Evolutionary conservation across 306 rosid genomes (phyloP).

Genomic region (Cicer arietinum): DNA sequence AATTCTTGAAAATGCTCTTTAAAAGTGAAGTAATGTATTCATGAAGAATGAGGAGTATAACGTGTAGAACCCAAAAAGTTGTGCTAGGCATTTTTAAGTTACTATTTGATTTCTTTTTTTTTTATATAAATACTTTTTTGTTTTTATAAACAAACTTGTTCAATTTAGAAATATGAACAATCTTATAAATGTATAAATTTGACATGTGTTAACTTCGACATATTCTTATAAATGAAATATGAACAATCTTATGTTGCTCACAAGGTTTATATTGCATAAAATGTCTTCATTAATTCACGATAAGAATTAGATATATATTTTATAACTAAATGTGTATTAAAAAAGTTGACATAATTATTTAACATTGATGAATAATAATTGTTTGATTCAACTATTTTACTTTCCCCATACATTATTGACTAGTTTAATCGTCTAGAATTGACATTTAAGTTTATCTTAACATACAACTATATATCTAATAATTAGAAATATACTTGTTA

Average conservation of each 20-base stretch:
- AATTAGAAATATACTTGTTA: too few relatives aligned
- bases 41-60: background rate
- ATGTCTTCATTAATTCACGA: background rate
- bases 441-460: conserved; percentile 19
- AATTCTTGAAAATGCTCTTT: conserved; percentile 22
- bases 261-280: background rate
- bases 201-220: too few relatives aligned
- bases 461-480: background rate
- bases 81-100: conserved; percentile 1
- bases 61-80: background rate
- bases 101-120: background rate
- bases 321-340: background rate
- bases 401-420: background rate
- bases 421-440: background rate
- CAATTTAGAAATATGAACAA: too few relatives aligned
- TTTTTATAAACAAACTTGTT: background rate
- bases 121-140: background rate
- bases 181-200: too few relatives aligned
- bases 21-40: background rate
- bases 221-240: too few relatives aligned
- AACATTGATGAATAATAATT: background rate
- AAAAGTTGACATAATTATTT: background rate
- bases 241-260: too few relatives aligned
- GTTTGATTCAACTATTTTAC: background rate
- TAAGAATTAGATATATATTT: background rate